Percentiles rank a stretch among this genome's conserved stretches.
phyloP scores from a whole-genome alignment of 1,284 basidiomycete species.

The Ganoderma lucidum region DNA sequence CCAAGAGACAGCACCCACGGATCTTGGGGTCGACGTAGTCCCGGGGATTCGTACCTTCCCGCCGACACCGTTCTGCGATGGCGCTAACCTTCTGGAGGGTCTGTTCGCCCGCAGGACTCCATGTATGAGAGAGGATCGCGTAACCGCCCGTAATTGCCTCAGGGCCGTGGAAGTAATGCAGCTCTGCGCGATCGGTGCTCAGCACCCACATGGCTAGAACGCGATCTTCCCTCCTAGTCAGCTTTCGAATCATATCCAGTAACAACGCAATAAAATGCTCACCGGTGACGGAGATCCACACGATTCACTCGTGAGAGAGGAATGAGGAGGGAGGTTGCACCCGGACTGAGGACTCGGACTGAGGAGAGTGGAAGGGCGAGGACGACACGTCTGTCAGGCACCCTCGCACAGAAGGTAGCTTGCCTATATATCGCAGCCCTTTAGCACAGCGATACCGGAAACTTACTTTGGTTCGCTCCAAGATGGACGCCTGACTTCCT shows the following conservation, averaged over 20 bases:
- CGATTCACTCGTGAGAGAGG: no score
- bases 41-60: conserved; percentile 4
- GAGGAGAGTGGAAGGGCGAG: no score
- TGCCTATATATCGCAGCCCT: no score
- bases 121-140: conserved; percentile 21
- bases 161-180: conserved; percentile 10
- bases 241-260: neutral
- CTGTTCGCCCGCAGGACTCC: conserved; percentile 10
- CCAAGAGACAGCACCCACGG: conserved; percentile 11
- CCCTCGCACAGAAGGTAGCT: no score
- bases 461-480: no score
- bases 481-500: no score
- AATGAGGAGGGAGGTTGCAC: neutral
- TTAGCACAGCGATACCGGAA: no score
- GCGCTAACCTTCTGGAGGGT: conserved; percentile 11
- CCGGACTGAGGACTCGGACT: neutral
- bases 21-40: conserved; percentile 9
- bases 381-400: no score
- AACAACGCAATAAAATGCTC: neutral
- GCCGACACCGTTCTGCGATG: neutral
- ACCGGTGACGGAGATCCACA: neutral
- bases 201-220: conserved; percentile 15
- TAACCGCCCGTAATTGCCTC: conserved; percentile 12
- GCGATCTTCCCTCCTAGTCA: neutral
- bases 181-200: conserved; percentile 7